Conservation (phyloP, 1,139 yeast species). For the Yamadazyma atlantica region DNA sequence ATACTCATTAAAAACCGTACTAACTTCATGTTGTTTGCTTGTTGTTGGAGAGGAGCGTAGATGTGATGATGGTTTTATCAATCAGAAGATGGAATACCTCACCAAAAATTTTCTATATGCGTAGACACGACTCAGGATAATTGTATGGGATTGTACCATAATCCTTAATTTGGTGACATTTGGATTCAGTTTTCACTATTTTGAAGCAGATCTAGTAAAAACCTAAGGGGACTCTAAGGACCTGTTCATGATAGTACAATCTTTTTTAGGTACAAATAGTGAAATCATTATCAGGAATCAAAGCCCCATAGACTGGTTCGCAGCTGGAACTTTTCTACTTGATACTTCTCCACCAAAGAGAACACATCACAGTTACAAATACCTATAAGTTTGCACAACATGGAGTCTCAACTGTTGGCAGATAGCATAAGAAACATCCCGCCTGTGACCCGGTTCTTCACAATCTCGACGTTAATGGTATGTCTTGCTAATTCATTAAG, state of each 20-base stretch:
- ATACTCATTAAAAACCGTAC: conserved; percentile 82
- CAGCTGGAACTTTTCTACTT: not conserved
- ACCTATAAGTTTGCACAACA: too few species aligned
- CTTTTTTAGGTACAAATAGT: too few species aligned
- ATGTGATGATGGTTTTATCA: too few species aligned
- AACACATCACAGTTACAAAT: too few species aligned
- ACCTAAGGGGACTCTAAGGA: too few species aligned
- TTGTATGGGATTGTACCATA: too few species aligned
- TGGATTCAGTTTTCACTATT: too few species aligned
- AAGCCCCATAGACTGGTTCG: not conserved
- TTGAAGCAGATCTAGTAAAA: too few species aligned
- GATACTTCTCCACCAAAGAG: not conserved
- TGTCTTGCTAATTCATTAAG: conserved; percentile 26
- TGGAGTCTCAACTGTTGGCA: conserved; percentile 18
- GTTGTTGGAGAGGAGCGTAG: not conserved
- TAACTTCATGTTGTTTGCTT: conserved; percentile 34
- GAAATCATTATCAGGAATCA: too few species aligned
- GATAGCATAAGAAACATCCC: conserved; percentile 39
- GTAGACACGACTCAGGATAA: not conserved
- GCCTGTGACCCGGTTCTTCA: conserved; percentile 49
- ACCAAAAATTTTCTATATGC: not conserved
- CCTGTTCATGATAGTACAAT: too few species aligned
- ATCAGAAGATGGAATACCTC: not conserved
- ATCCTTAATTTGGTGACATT: too few species aligned
- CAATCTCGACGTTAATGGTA: conserved; percentile 33